A percentile compares a stretch with the other conserved stretches of the same genome.
Conservation (phyloP, 148 eudicot species). For the Cornus florida region DNA sequence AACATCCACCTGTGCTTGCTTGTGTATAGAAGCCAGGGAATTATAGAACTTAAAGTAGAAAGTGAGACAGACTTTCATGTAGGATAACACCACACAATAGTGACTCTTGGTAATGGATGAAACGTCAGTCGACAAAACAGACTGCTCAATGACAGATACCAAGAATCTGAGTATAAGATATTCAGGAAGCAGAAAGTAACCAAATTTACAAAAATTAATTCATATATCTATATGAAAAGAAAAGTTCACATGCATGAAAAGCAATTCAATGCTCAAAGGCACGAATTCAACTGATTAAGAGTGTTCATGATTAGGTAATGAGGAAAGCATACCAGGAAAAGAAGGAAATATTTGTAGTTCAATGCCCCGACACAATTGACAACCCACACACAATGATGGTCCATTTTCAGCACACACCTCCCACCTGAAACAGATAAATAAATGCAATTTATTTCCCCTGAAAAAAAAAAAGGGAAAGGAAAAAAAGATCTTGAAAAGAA, state of each 20-base stretch:
- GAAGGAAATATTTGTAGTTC: conserved; percentile 97
- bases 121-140: background rate
- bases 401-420: conserved; percentile 95
- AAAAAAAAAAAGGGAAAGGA: conserved; percentile 6
- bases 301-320: background rate
- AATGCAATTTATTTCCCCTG: conserved; percentile 8
- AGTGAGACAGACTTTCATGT: background rate
- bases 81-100: background rate
- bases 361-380: conserved; percentile 98
- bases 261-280: no score
- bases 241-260: background rate
- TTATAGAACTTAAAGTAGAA: background rate
- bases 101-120: background rate
- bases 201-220: background rate
- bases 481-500: background rate
- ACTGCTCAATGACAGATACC: background rate
- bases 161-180: background rate
- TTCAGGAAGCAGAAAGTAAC: background rate
- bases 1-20: background rate
- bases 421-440: conserved; percentile 59
- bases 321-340: conserved; percentile 71
- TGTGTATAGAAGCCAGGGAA: background rate
- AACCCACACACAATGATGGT: conserved; percentile 99
- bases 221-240: no score
- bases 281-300: background rate